A percentile compares a stretch with the other conserved stretches of the same genome.
Conservation (phyloP, 2,329 filamentous ascomycete species). For the Fusarium devonianum region DNA sequence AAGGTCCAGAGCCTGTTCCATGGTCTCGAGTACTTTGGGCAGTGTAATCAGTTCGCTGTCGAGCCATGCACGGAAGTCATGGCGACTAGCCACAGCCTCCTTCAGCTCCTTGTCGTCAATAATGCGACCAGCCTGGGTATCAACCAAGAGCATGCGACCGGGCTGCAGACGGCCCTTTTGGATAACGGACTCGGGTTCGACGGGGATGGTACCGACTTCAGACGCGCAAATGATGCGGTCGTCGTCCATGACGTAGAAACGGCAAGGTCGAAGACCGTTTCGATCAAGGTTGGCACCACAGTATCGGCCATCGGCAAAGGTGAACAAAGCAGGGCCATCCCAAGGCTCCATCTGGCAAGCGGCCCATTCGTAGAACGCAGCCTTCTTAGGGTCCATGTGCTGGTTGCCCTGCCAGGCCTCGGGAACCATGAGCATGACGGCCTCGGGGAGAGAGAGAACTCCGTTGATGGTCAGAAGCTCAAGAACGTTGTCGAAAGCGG, state of each 20-base stretch:
- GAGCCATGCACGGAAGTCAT: slow-evolving; percentile 89
- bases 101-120: slow-evolving; percentile 95
- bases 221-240: slow-evolving; percentile 97
- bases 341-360: slow-evolving; percentile 99
- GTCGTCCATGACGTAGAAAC: slow-evolving; percentile 96
- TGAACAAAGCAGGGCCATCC: slow-evolving; percentile 96
- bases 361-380: slow-evolving; percentile 98
- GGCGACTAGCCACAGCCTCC: slow-evolving; percentile 81
- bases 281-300: slow-evolving; percentile 96
- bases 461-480: slow-evolving; percentile 95
- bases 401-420: slow-evolving; percentile 97
- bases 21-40: slow-evolving; percentile 73
- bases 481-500: slow-evolving; percentile 95
- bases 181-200: slow-evolving; percentile 88
- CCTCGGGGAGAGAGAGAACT: slow-evolving; percentile 91
- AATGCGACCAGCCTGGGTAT: slow-evolving; percentile 87
- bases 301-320: slow-evolving; percentile 94
- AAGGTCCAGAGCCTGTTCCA: slow-evolving; percentile 69
- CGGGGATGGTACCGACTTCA: slow-evolving; percentile 90
- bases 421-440: slow-evolving; percentile 98
- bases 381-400: slow-evolving; percentile 91
- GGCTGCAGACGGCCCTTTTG: slow-evolving; percentile 95
- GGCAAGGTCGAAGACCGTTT: slow-evolving; percentile 92
- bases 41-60: slow-evolving; percentile 85
- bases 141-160: slow-evolving; percentile 94